These are phyloP conservation scores for Phytophthora pini DNA, from an alignment of 352 stramenopile species.

Conservation along the genomic window DNA sequence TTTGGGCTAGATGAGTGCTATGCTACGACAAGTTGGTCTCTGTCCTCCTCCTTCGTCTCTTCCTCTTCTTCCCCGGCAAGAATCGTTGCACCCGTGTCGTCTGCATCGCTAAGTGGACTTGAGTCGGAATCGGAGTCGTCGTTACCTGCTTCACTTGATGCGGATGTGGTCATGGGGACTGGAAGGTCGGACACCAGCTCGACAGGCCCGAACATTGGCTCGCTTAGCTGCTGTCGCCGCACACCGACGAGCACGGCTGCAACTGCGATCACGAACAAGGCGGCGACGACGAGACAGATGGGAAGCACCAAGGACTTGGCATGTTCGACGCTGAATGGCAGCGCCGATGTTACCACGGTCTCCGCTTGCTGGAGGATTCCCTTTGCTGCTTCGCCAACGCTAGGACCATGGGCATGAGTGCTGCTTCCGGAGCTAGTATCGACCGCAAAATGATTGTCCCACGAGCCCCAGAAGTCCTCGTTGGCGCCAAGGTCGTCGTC, in stretches of 20 bases:
- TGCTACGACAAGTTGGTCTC: slow-evolving; percentile 2
- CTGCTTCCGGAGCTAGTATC: slow-evolving; percentile 6
- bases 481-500: slow-evolving; percentile 27
- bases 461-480: slow-evolving; percentile 27
- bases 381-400: slow-evolving; percentile 14
- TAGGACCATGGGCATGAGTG: not conserved
- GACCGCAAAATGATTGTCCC: slow-evolving; percentile 13
- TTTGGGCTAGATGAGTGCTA: slow-evolving; percentile 24
- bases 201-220: slow-evolving; percentile 32
- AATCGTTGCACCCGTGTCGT: slow-evolving; percentile 19
- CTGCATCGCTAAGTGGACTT: slow-evolving; percentile 1
- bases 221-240: slow-evolving; percentile 35
- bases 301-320: slow-evolving; percentile 17
- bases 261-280: slow-evolving; percentile 23
- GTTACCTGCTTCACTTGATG: not conserved
- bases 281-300: slow-evolving; percentile 10
- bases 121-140: slow-evolving; percentile 3
- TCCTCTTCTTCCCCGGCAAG: slow-evolving; percentile 16
- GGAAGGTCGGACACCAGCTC: slow-evolving; percentile 42
- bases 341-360: slow-evolving; percentile 16
- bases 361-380: slow-evolving; percentile 18
- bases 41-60: slow-evolving; percentile 21
- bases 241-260: slow-evolving; percentile 32
- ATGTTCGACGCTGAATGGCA: slow-evolving; percentile 20
- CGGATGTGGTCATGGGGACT: slow-evolving; percentile 31